These are phyloP conservation scores for Globisporangium polare DNA, from an alignment of 352 stramenopile species.

Conservation along the genomic window DNA sequence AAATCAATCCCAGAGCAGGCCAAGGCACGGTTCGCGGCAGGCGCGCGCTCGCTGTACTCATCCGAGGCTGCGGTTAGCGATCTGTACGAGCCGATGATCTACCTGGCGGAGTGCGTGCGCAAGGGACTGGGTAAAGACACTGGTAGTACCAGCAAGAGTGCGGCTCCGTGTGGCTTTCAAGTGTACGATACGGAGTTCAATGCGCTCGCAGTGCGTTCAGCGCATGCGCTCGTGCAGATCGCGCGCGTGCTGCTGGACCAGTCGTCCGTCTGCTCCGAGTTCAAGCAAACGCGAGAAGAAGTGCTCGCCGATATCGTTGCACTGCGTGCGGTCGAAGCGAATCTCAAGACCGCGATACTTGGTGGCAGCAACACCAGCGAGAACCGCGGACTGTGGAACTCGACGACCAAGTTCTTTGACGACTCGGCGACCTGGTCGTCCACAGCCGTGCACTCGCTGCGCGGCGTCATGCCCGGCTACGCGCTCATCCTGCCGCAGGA, in stretches of 20 bases:
- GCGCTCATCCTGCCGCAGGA: conserved; percentile 35
- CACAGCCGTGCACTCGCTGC: conserved; percentile 41
- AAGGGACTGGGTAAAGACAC: background rate
- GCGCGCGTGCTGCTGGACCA: conserved; percentile 55
- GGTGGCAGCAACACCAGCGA: conserved; percentile 28
- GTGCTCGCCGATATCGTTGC: conserved; percentile 37
- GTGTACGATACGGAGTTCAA: conserved; percentile 84
- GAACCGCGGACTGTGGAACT: conserved; percentile 60
- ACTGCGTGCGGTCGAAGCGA: conserved; percentile 22
- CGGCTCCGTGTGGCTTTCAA: conserved; percentile 22
- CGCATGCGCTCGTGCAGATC: conserved; percentile 61
- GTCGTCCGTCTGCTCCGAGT: conserved; percentile 50
- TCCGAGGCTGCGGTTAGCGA: conserved; percentile 36
- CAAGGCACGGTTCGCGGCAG: conserved; percentile 43
- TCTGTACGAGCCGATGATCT: conserved; percentile 83
- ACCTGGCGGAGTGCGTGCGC: conserved; percentile 37
- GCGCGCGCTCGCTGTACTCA: conserved; percentile 29
- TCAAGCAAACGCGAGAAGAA: conserved; percentile 37
- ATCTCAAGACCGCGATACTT: conserved; percentile 40
- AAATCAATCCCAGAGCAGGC: conserved; percentile 41
- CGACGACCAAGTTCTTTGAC: conserved; percentile 50
- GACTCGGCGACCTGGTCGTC: conserved; percentile 25
- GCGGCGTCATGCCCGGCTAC: conserved; percentile 56
- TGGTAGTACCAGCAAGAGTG: background rate
- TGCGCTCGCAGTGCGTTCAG: conserved; percentile 60